phyloP scores from a whole-genome alignment of 164 flowering plant genomes.

The Platanus orientalis region DNA sequence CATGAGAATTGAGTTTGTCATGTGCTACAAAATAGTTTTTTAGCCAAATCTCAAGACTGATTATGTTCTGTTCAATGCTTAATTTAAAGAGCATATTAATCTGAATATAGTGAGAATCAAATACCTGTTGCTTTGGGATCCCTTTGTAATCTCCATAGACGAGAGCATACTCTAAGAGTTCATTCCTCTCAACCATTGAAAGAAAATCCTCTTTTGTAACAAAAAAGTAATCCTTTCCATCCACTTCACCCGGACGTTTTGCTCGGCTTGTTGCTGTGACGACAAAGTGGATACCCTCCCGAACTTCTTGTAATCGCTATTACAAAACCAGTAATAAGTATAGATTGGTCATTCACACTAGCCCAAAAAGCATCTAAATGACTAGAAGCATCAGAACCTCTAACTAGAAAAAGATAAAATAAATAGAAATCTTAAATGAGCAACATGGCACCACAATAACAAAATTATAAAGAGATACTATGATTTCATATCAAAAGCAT shows the following conservation, averaged over 20 bases:
- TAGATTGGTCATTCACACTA: background rate
- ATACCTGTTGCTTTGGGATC: constrained; percentile 66
- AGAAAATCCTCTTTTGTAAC: constrained; percentile 75
- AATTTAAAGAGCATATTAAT: background rate
- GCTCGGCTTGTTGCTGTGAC: constrained; percentile 86
- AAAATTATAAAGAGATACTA: too few relatives aligned
- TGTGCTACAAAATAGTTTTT: too few relatives aligned
- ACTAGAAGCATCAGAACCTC: background rate
- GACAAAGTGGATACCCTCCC: constrained; percentile 69
- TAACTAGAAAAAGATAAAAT: background rate
- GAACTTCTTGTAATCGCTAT: constrained; percentile 41
- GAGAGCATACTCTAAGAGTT: constrained; percentile 85
- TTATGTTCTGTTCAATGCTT: background rate
- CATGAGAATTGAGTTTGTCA: too few relatives aligned
- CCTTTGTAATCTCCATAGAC: constrained; percentile 97
- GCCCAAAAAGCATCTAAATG: too few relatives aligned
- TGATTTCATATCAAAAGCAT: too few relatives aligned
- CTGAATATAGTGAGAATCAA: background rate
- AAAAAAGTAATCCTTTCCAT: constrained; percentile 82
- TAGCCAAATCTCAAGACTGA: background rate
- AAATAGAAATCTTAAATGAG: too few relatives aligned
- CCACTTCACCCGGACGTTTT: constrained; percentile 63
- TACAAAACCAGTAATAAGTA: background rate
- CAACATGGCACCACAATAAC: too few relatives aligned
- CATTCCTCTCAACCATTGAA: constrained; percentile 58